Evolutionary conservation across 2,329 filamentous ascomycete genomes (phyloP), one percentile per base, ranked within the genome.

Genomic region (Alternaria gansuensis): DNA sequence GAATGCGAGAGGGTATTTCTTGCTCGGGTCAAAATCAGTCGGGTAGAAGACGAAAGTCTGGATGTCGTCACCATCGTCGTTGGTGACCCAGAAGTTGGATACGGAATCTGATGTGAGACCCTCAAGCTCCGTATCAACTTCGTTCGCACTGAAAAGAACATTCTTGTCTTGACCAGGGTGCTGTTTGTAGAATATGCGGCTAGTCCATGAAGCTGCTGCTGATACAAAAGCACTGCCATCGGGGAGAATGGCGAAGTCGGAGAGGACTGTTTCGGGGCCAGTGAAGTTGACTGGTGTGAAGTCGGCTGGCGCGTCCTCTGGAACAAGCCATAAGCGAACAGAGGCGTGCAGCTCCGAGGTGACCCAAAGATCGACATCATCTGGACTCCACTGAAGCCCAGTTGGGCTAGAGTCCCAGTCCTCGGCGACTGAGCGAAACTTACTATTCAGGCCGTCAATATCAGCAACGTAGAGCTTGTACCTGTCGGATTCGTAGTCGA

Each of bases 1-100:
- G 72, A 93, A 88, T 3, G 89, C 86, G 3, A 96, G 80, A 0
- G 92, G 92, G 70, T 94, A 96, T 66, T 87, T 92, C 77, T 91
- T 89, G 24, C 77, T 81, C 5, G 84, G 77, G 72, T 91, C 84
- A 72, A 94, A 96, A 69, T 85, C 72, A 9, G 79, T 75, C 64
- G 84, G 90, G 56, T 85, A 86, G 72, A 91, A 82, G 10, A 90
- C 84, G 67, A 90, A 85, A 0, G 88, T 87, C 66, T 92, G 90
- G 21, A 91, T 85, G 49, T 65, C 52, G 44, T 80, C 77, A 46
- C 78, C 80, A 44, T 85, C 86, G 4, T 85, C 85, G 34, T 90
- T 90, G 34, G 83, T 79, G 64, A 87, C 91, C 85, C 88, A 92
- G 61, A 93, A 86, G 57, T 91, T 88, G 26, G 83, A 84, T 50